Evolutionary conservation across 805 yeast genomes (phyloP).

Genomic region (Yarrowia alimentaria): DNA sequence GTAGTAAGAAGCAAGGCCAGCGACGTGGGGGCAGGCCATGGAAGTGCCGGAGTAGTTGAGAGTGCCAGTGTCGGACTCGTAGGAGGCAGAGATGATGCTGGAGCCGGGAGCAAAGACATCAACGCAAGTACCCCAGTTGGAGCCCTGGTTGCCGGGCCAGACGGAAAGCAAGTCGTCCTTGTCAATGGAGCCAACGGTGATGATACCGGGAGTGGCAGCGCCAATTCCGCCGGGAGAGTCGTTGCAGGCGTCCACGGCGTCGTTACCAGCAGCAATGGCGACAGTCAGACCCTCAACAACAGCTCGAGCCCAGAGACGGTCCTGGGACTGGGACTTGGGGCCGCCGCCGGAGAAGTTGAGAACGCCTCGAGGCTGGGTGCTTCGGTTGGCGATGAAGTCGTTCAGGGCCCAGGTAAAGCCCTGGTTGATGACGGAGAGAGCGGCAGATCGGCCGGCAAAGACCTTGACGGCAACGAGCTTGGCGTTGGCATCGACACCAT

Average conservation of each 20-base stretch:
- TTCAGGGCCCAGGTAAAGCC: slow-evolving; percentile 23
- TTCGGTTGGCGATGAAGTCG: slow-evolving; percentile 41
- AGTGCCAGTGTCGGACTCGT: slow-evolving; percentile 35
- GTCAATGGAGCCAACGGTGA: slow-evolving; percentile 18
- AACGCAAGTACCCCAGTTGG: slow-evolving; percentile 72
- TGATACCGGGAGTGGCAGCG: slow-evolving; percentile 1
- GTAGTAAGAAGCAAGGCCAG: slow-evolving; percentile 84
- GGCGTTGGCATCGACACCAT: slow-evolving; percentile 59
- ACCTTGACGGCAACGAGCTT: slow-evolving; percentile 60
- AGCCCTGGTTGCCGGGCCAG: slow-evolving; percentile 8
- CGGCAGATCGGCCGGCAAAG: slow-evolving; percentile 44
- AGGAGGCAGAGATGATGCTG: slow-evolving; percentile 62
- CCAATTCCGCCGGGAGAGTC: slow-evolving; percentile 17
- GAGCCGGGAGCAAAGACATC: slow-evolving; percentile 97
- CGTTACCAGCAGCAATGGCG: slow-evolving; percentile 24
- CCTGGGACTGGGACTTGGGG: slow-evolving; percentile 83
- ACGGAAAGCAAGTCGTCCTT: not conserved
- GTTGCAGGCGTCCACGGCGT: slow-evolving; percentile 10
- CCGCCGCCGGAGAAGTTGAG: slow-evolving; percentile 94
- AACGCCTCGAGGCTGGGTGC: slow-evolving; percentile 38
- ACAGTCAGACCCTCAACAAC: slow-evolving; percentile 76
- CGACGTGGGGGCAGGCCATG: slow-evolving; percentile 97
- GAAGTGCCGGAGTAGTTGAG: slow-evolving; percentile 73
- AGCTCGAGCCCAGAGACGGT: slow-evolving; percentile 85
- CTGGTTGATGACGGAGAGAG: slow-evolving; percentile 26